Conservation (phyloP, 805 yeast genomes). For the Wickerhamiella azyma region DNA sequence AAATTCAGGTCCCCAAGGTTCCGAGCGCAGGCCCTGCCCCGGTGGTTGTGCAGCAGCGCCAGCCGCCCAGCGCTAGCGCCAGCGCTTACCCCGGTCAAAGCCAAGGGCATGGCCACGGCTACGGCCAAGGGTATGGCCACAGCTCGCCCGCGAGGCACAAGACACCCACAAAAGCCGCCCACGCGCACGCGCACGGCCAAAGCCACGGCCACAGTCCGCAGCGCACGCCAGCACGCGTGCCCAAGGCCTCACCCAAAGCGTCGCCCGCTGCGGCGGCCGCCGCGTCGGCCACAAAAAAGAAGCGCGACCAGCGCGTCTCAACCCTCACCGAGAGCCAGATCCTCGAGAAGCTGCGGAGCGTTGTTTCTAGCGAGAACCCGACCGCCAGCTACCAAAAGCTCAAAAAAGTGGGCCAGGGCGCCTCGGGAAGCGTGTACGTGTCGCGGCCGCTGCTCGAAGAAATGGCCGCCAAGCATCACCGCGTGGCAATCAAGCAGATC, state of each 20-base stretch:
- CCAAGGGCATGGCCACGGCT: background rate
- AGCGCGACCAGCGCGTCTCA: slow-evolving; percentile 41
- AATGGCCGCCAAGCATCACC: slow-evolving; percentile 22
- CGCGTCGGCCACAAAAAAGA: slow-evolving; percentile 30
- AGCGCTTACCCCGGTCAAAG: background rate
- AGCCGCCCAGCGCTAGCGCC: too few relatives aligned
- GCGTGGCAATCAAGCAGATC: slow-evolving; percentile 93
- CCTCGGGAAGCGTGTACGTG: slow-evolving; percentile 91
- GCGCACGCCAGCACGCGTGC: slow-evolving; percentile 1
- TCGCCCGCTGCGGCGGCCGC: slow-evolving; percentile 33
- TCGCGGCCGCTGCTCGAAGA: slow-evolving; percentile 42
- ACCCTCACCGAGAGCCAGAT: slow-evolving; percentile 78
- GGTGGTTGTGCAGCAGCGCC: too few relatives aligned
- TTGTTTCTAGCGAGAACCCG: slow-evolving; percentile 80
- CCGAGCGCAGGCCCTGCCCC: background rate
- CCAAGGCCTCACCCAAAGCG: slow-evolving; percentile 7
- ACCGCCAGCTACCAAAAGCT: slow-evolving; percentile 41
- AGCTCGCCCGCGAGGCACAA: background rate
- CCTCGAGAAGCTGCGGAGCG: slow-evolving; percentile 65
- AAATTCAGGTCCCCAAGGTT: background rate
- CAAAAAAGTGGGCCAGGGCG: slow-evolving; percentile 92
- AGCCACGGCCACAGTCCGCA: background rate
- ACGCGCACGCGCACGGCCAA: too few relatives aligned
- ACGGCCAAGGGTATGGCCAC: too few relatives aligned
- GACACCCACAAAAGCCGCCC: background rate